Base-by-base conservation (phyloP, 2,329 filamentous ascomycete genomes). In the Penicillium sp. region DNA sequence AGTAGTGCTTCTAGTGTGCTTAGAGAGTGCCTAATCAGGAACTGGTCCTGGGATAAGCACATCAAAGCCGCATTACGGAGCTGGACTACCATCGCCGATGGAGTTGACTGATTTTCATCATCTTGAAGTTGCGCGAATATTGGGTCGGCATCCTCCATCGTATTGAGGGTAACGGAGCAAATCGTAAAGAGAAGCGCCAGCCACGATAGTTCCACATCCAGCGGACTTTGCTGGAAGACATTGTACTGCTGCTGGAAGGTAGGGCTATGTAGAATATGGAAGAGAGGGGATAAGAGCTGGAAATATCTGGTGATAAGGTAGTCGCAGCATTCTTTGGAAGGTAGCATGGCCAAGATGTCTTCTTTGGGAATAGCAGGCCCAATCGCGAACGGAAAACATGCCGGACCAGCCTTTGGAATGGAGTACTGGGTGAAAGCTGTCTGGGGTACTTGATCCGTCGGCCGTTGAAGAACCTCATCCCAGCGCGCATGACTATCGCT, bases 1-100 rank as follows among this genome's bases (percentile, higher is more conserved):
- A 76, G 60, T 7, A 76, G 50, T 1, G 73, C 66, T 50, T 76
- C 71, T 0, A 76, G 58, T 17, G 73, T 75, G 53, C 65, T 66
- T 7, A 75, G 49, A 17, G 66, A 69, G 49, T 76, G 71, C 8
- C 65, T 66, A 48, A 69, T 69, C 1, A 76, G 54, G 26, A 74
- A 74, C 2, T 73, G 60, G 51, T 76, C 72, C 11, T 72, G 66
- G 23, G 67, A 64, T 3, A 76, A 64, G 41, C 70, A 75, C 19
- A 56, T 54, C 70, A 75, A 71, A 0, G 72, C 66, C 13, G 67
- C 64, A 11, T 54, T 53, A 17, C 67, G 66, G 35, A 60, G 19
- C 13, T 15, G 17, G 21, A 17, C 7, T 15, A 23, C 21, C 9
- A 26, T 29, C 15, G 11, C 19, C 9, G 45, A 9, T 45, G 58